A percentile compares a stretch with the other conserved stretches of the same genome.
Evolutionary conservation across 129 eudicot species (phyloP).

Genomic region (Artemisia tridentata): DNA sequence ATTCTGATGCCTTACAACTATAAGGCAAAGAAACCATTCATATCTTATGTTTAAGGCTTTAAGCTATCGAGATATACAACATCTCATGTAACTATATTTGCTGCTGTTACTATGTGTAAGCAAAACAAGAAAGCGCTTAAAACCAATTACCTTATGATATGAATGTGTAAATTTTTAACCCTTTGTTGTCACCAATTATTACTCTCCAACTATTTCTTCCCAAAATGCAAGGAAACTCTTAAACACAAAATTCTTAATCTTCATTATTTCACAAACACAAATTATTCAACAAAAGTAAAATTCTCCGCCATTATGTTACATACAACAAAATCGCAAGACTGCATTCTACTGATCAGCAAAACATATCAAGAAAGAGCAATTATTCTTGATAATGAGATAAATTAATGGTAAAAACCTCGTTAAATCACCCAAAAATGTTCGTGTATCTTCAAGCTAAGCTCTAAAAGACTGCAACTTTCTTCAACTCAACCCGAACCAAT

Average conservation of each 20-base stretch:
- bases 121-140: no score
- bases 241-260: not conserved
- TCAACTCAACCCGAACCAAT: not conserved
- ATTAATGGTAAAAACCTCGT: not conserved
- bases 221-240: not conserved
- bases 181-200: no score
- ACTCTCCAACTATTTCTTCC: no score
- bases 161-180: no score
- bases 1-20: no score
- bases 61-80: no score
- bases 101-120: no score
- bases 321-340: constrained; percentile 13
- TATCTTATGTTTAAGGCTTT: no score
- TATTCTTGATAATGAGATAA: not conserved
- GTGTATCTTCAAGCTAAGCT: not conserved
- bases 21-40: no score
- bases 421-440: not conserved
- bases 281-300: not conserved
- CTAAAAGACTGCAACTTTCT: constrained; percentile 14
- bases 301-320: constrained; percentile 15
- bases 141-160: no score
- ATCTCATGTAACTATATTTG: no score
- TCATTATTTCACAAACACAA: constrained; percentile 2
- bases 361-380: not conserved
- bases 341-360: not conserved